Conservation (phyloP, 208 protist species). For the Trypanosoma conorhini region DNA sequence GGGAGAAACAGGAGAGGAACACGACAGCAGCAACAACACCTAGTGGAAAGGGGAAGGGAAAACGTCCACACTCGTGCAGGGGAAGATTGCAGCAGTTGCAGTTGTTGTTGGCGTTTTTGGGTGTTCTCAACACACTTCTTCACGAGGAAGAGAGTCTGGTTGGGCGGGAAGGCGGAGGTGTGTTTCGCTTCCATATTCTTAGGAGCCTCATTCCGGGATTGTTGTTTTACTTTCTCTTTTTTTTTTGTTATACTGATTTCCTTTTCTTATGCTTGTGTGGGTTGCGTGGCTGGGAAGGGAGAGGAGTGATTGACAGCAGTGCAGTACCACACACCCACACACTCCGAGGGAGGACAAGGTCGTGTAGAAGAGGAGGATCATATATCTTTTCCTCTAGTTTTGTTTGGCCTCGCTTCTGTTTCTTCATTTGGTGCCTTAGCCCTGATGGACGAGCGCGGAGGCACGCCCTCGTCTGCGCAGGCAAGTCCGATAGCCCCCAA, state of each 20-base stretch:
- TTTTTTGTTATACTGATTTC: too few species aligned
- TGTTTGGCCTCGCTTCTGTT: neutral
- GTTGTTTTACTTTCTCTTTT: neutral
- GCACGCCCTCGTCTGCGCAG: neutral
- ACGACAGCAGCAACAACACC: conserved; percentile 14
- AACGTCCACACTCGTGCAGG: neutral
- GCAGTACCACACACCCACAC: too few species aligned
- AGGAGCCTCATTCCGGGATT: too few species aligned
- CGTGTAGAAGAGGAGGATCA: too few species aligned
- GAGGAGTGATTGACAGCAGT: too few species aligned
- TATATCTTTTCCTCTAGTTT: neutral
- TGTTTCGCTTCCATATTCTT: neutral
- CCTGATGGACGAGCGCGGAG: neutral
- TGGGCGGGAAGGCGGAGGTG: neutral
- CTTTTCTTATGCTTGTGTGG: too few species aligned
- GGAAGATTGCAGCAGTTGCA: neutral
- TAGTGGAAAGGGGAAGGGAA: neutral
- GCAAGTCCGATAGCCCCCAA: neutral
- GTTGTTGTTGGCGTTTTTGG: neutral
- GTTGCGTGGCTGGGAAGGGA: too few species aligned
- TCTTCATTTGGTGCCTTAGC: neutral
- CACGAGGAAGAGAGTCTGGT: neutral
- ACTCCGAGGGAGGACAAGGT: too few species aligned
- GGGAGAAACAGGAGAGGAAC: neutral
- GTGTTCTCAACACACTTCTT: neutral